Evolutionary conservation across 1,284 basidiomycete genomes (phyloP).

Genomic region (Moniliophthora roreri): DNA sequence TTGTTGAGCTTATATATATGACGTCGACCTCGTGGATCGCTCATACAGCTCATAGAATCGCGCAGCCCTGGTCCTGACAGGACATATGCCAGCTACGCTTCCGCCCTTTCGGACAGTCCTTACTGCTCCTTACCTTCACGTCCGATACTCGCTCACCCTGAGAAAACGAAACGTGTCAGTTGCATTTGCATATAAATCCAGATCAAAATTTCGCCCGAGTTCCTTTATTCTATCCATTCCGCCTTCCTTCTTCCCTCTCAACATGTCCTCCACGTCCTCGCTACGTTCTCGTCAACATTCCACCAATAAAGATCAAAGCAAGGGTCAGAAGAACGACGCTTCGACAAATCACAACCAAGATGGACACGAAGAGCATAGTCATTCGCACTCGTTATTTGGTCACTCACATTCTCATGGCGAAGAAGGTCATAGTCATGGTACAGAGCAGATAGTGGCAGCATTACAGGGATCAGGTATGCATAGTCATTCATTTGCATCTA

Average conservation of each 20-base stretch:
- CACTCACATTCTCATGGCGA: slow-evolving; percentile 71
- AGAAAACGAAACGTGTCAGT: slow-evolving; percentile 29
- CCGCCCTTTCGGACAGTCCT: not conserved
- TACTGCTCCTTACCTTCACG: not conserved
- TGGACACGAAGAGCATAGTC: slow-evolving; percentile 28
- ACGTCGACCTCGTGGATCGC: not conserved
- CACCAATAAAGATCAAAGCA: slow-evolving; percentile 20
- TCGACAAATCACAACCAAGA: slow-evolving; percentile 21
- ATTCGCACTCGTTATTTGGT: slow-evolving; percentile 54
- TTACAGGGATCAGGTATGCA: slow-evolving; percentile 63
- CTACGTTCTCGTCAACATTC: slow-evolving; percentile 31
- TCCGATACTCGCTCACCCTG: slow-evolving; percentile 18
- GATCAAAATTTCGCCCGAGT: slow-evolving; percentile 7
- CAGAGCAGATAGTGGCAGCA: slow-evolving; percentile 73
- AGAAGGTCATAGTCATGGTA: slow-evolving; percentile 64
- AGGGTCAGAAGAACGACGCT: slow-evolving; percentile 12
- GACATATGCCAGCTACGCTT: not conserved
- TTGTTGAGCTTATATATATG: too few species aligned
- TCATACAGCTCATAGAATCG: too few species aligned
- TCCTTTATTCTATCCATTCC: slow-evolving; percentile 6
- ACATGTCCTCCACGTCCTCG: slow-evolving; percentile 26
- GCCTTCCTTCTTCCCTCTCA: slow-evolving; percentile 2
- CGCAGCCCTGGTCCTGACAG: too few species aligned
- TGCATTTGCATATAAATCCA: slow-evolving; percentile 15
- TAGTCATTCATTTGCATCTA: slow-evolving; percentile 9